Evolutionary conservation across 1,139 yeast species (phyloP).

Genomic region (Pichia sp.): DNA sequence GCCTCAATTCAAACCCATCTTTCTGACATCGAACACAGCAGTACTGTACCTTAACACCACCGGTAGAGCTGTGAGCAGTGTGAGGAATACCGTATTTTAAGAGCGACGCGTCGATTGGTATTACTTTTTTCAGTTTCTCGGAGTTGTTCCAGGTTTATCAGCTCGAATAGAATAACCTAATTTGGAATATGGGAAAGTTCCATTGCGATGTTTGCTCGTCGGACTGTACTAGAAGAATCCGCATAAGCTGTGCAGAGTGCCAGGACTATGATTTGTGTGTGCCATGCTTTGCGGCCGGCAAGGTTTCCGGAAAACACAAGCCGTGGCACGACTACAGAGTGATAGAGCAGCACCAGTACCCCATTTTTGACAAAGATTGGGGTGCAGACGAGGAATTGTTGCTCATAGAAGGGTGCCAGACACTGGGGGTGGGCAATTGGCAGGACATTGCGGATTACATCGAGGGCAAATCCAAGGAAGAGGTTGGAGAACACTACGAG

Average conservation of each 20-base stretch:
- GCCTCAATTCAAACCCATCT: not conserved
- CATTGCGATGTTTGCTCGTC: slow-evolving; percentile 95
- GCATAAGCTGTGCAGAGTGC: slow-evolving; percentile 89
- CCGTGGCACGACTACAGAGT: slow-evolving; percentile 93
- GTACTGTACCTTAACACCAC: not conserved
- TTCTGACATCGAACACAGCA: not conserved
- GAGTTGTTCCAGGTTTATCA: not conserved
- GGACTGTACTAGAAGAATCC: slow-evolving; percentile 87
- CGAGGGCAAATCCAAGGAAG: slow-evolving; percentile 88
- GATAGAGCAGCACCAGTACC: slow-evolving; percentile 92
- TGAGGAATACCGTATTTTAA: not conserved
- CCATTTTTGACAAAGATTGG: slow-evolving; percentile 88
- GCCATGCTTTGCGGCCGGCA: slow-evolving; percentile 89
- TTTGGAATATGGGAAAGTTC: slow-evolving; percentile 42
- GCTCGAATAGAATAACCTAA: not conserved
- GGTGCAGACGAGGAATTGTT: slow-evolving; percentile 96
- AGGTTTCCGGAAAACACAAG: slow-evolving; percentile 75
- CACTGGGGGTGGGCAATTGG: slow-evolving; percentile 93
- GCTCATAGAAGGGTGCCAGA: slow-evolving; percentile 83
- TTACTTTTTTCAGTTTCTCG: not conserved
- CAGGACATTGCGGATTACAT: slow-evolving; percentile 93
- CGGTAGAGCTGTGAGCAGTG: not conserved
- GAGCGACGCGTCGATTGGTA: slow-evolving; percentile 3
- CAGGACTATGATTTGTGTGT: slow-evolving; percentile 93
- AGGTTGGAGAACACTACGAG: slow-evolving; percentile 78